A percentile compares a stretch with the other conserved stretches of the same genome.
These are phyloP conservation scores for Eucalyptus curtisii DNA, from an alignment of 345 rosid species.

Conservation along the genomic window DNA sequence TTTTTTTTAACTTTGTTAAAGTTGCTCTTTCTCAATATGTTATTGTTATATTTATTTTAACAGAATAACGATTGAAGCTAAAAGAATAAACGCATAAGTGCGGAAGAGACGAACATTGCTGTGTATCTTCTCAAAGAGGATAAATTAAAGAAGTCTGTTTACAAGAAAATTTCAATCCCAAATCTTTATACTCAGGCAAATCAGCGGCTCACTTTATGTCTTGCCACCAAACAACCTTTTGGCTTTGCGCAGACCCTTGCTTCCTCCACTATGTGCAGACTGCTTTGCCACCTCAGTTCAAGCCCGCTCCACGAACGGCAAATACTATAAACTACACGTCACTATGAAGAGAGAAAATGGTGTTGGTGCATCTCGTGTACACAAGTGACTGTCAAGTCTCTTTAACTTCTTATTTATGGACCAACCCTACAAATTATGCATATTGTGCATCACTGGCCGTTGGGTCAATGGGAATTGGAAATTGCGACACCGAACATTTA, in stretches of 20 bases:
- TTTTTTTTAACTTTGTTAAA: background rate
- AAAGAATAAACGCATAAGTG: background rate
- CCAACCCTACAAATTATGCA: background rate
- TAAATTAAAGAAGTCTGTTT: background rate
- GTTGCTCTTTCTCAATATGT: background rate
- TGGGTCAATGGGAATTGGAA: background rate
- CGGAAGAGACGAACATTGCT: background rate
- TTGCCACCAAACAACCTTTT: background rate
- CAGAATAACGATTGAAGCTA: background rate
- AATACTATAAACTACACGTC: background rate
- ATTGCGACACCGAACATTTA: background rate
- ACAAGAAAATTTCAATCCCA: background rate
- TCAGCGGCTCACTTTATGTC: background rate
- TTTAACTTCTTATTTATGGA: background rate
- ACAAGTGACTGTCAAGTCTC: background rate
- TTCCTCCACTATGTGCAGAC: background rate
- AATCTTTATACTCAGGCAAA: background rate
- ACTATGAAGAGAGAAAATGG: background rate
- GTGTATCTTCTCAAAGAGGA: background rate
- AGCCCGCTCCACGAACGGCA: background rate
- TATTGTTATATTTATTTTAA: background rate
- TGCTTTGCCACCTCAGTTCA: background rate
- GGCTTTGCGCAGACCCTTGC: background rate
- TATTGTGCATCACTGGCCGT: background rate
- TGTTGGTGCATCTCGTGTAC: background rate